These are phyloP conservation scores for Didymella segeticola DNA, from an alignment of 2,329 filamentous ascomycete species.

Conservation along the genomic window DNA sequence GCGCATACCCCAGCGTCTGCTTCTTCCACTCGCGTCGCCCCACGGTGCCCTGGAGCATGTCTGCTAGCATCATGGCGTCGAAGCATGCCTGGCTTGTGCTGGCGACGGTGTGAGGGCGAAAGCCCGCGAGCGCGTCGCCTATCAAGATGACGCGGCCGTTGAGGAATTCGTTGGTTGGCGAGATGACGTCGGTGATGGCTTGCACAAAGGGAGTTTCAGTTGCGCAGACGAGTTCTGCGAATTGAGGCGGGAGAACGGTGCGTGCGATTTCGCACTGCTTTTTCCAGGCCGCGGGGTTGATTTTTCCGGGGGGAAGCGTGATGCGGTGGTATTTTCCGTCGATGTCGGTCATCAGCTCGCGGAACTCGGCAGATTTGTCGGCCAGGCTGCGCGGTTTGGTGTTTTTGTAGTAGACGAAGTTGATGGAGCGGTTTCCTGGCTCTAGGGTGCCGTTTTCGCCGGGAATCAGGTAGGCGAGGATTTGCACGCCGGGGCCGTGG, in stretches of 20 bases:
- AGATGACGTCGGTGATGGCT: conserved; percentile 54
- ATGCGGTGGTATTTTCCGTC: conserved; percentile 50
- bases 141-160: conserved; percentile 54
- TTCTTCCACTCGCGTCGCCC: conserved; percentile 46
- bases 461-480: conserved; percentile 56
- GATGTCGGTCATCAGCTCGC: conserved; percentile 54
- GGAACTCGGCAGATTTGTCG: conserved; percentile 49
- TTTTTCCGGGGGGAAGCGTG: conserved; percentile 54
- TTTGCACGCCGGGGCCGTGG: conserved; percentile 47
- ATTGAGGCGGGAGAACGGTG: conserved; percentile 48
- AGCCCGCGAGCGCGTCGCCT: conserved; percentile 56
- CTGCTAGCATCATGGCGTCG: conserved; percentile 51
- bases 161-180: conserved; percentile 47
- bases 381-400: conserved; percentile 33
- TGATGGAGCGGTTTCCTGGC: conserved; percentile 53
- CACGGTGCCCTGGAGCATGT: conserved; percentile 50
- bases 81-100: conserved; percentile 58
- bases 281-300: conserved; percentile 49
- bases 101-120: conserved; percentile 56
- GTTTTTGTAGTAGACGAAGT: conserved; percentile 58
- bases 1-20: conserved; percentile 47
- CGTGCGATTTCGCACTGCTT: conserved; percentile 44
- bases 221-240: conserved; percentile 51
- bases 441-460: conserved; percentile 50
- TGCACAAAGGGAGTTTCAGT: conserved; percentile 55